Percentiles rank a stretch among this genome's conserved stretches.
These are phyloP conservation scores for Kodamaea nitidulidarum DNA, from an alignment of 805 yeast species.

Conservation along the genomic window DNA sequence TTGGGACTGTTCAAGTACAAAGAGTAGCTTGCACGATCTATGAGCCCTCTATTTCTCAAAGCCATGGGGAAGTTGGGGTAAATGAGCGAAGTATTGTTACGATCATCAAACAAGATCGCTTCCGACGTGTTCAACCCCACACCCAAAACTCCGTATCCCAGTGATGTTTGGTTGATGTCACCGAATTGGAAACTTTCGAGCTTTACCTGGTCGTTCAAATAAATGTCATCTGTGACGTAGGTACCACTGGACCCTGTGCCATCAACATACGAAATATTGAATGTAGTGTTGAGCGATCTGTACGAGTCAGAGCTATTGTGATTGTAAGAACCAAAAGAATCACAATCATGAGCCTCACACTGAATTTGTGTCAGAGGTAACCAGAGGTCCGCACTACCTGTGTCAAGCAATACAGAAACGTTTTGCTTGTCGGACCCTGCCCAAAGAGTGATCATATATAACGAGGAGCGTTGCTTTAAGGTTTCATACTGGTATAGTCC, in stretches of 20 bases:
- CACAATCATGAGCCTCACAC: conserved; percentile 4
- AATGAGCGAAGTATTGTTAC: neutral
- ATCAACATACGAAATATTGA: conserved; percentile 8
- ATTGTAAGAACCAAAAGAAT: neutral
- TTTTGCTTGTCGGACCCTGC: conserved; percentile 10
- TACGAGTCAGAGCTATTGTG: no score
- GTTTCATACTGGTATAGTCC: neutral
- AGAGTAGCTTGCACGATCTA: conserved; percentile 11
- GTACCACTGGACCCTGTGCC: conserved; percentile 7
- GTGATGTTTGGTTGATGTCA: conserved; percentile 3
- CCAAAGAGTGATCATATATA: conserved; percentile 1
- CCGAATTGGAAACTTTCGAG: conserved; percentile 9
- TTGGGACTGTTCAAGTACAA: conserved; percentile 12
- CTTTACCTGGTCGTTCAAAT: conserved; percentile 6
- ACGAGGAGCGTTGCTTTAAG: neutral
- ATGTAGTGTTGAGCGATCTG: neutral
- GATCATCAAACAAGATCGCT: neutral
- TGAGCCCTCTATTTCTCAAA: conserved; percentile 11
- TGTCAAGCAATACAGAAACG: conserved; percentile 10
- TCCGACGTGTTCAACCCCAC: conserved; percentile 6
- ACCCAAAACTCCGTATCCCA: conserved; percentile 8
- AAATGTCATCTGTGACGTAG: conserved; percentile 7
- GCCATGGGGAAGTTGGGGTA: conserved; percentile 12
- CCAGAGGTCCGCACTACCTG: conserved; percentile 13
- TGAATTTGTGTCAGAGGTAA: conserved; percentile 6